Evolutionary conservation across 225 moss, liverwort and hornwort genomes (phyloP).

Genomic region (Pleurozium schreberi): DNA sequence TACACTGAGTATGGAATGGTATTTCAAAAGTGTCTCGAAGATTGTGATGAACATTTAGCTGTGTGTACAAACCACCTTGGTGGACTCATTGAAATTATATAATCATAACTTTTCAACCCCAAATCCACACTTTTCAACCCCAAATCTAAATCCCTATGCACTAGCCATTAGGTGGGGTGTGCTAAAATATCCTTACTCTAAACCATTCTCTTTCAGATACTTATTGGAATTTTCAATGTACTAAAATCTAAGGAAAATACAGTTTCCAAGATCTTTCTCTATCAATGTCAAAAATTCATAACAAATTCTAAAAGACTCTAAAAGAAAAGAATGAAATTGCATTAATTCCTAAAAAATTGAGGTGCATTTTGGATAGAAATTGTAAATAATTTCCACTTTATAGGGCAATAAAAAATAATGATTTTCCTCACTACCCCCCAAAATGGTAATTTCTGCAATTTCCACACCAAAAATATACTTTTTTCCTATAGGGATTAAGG

Average conservation of each 20-base stretch:
- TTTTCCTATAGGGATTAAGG: accelerated
- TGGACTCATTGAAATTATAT: too few relatives aligned
- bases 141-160: too few relatives aligned
- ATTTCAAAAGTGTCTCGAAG: too few relatives aligned
- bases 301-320: not conserved
- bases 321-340: not conserved
- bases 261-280: too few relatives aligned
- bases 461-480: not conserved
- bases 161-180: not conserved
- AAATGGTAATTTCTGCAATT: too few relatives aligned
- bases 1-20: too few relatives aligned
- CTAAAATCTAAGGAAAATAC: not conserved
- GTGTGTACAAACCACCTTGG: too few relatives aligned
- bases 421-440: not conserved
- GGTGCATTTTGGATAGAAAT: accelerated
- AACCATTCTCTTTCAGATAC: not conserved
- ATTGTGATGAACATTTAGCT: too few relatives aligned
- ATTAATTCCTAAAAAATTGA: not conserved
- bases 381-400: not conserved
- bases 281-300: not conserved
- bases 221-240: not conserved
- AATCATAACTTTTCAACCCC: too few relatives aligned
- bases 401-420: not conserved
- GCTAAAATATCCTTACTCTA: not conserved
- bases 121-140: too few relatives aligned